phyloP scores from a whole-genome alignment of 2,329 filamentous ascomycete species.

The Graphilbum sp. region DNA sequence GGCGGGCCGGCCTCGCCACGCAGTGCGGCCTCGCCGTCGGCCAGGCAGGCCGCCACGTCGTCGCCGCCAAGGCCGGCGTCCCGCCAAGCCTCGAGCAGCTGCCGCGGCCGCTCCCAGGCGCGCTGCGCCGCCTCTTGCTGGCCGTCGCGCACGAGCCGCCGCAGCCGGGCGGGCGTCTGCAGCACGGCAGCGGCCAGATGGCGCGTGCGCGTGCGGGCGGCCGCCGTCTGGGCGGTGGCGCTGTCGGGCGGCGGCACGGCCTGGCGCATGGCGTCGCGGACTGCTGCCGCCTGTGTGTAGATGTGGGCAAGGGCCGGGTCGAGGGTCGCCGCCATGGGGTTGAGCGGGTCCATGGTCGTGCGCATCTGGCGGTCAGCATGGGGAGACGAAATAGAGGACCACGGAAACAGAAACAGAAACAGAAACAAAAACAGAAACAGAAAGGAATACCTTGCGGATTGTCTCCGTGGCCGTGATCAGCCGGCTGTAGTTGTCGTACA shows the following conservation, averaged over 20 bases:
- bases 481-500: slow-evolving; percentile 98
- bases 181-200: slow-evolving; percentile 48
- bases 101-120: slow-evolving; percentile 37
- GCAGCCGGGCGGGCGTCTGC: slow-evolving; percentile 41
- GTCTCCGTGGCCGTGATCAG: slow-evolving; percentile 93
- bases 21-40: slow-evolving; percentile 36
- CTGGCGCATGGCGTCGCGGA: slow-evolving; percentile 33
- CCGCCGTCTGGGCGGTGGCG: slow-evolving; percentile 18
- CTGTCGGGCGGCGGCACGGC: slow-evolving; percentile 30
- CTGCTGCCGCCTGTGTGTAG: slow-evolving; percentile 42
- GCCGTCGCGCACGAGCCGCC: slow-evolving; percentile 40
- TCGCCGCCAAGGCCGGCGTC: slow-evolving; percentile 35
- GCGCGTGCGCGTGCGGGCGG: slow-evolving; percentile 24
- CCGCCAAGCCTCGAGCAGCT: slow-evolving; percentile 35
- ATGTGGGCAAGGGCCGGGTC: slow-evolving; percentile 61
- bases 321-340: slow-evolving; percentile 56
- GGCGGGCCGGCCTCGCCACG: slow-evolving; percentile 7
- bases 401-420: neutral
- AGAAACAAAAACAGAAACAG: neutral
- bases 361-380: slow-evolving; percentile 40
- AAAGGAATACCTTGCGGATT: slow-evolving; percentile 49
- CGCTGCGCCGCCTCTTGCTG: slow-evolving; percentile 41
- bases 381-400: neutral
- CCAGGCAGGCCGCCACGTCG: slow-evolving; percentile 34
- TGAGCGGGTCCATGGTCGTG: slow-evolving; percentile 63